These are phyloP conservation scores for Ustilago hordei DNA, from an alignment of 1,284 basidiomycete species.

Conservation along the genomic window DNA sequence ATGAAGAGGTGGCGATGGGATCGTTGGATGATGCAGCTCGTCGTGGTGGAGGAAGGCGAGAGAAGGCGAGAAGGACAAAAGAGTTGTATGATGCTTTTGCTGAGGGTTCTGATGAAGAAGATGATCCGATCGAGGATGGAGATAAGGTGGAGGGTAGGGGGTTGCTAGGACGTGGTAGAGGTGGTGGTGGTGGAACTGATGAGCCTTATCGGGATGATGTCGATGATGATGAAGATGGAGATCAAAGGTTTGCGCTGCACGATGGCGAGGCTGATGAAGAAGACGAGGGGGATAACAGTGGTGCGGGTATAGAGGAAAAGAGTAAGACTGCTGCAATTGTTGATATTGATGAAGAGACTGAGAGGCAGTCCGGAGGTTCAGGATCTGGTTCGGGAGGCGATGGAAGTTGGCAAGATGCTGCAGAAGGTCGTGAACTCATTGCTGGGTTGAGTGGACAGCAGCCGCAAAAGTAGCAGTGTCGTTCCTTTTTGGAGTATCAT, in stretches of 20 bases:
- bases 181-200: slow-evolving; percentile 4
- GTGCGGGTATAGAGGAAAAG: not conserved
- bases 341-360: slow-evolving; percentile 27
- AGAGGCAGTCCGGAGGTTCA: slow-evolving; percentile 12
- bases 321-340: slow-evolving; percentile 15
- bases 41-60: slow-evolving; percentile 21
- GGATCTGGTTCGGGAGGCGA: slow-evolving; percentile 22
- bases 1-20: slow-evolving; percentile 74
- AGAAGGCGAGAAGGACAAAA: slow-evolving; percentile 58
- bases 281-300: slow-evolving; percentile 20
- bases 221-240: slow-evolving; percentile 38
- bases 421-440: slow-evolving; percentile 35
- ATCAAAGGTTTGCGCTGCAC: slow-evolving; percentile 34
- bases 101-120: slow-evolving; percentile 67
- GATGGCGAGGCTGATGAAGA: slow-evolving; percentile 29
- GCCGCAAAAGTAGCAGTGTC: not conserved
- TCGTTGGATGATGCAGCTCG: slow-evolving; percentile 54
- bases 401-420: slow-evolving; percentile 51
- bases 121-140: slow-evolving; percentile 37
- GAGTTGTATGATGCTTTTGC: slow-evolving; percentile 71
- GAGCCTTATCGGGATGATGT: slow-evolving; percentile 44
- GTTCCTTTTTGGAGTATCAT: not conserved
- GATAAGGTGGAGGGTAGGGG: slow-evolving; percentile 15
- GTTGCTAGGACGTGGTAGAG: slow-evolving; percentile 19
- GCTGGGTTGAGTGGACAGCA: slow-evolving; percentile 13